phyloP scores from a whole-genome alignment of 1,284 basidiomycete genomes.

The Ganoderma boninense region DNA sequence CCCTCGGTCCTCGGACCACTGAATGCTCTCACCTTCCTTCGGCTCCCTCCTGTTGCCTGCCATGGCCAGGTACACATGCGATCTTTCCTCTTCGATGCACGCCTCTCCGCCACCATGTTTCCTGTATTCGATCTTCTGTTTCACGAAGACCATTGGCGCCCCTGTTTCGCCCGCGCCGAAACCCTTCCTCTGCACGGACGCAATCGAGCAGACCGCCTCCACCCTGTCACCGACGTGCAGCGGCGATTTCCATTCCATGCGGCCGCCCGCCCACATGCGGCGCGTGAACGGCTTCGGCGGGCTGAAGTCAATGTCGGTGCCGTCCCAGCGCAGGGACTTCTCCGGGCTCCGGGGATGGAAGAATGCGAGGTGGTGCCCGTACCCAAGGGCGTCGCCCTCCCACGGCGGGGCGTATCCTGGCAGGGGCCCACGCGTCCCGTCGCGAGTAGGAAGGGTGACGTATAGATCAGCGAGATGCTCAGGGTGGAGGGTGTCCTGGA shows the following conservation, averaged over 20 bases:
- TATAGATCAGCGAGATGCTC: constrained; percentile 68
- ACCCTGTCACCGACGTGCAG: constrained; percentile 66
- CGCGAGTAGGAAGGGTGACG: constrained; percentile 76
- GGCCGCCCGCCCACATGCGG: constrained; percentile 88
- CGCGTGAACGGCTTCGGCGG: constrained; percentile 80
- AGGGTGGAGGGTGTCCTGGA: constrained; percentile 55
- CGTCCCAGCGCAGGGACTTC: constrained; percentile 66
- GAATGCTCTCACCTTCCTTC: constrained; percentile 52
- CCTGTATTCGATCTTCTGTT: constrained; percentile 64
- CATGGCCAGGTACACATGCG: constrained; percentile 76
- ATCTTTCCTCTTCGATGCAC: constrained; percentile 71
- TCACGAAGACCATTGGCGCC: constrained; percentile 81
- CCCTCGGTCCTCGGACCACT: constrained; percentile 5
- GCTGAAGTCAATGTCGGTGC: constrained; percentile 75
- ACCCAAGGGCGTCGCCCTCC: constrained; percentile 54
- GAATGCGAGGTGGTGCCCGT: constrained; percentile 79
- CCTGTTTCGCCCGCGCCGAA: constrained; percentile 50
- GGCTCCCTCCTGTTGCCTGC: constrained; percentile 41
- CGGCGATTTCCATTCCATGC: constrained; percentile 69
- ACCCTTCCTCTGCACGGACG: constrained; percentile 71
- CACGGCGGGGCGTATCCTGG: constrained; percentile 52
- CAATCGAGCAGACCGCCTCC: constrained; percentile 58
- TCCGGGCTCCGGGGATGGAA: constrained; percentile 77
- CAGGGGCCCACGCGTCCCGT: constrained; percentile 45
- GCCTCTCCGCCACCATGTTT: constrained; percentile 50